Evolutionary conservation across 1,284 basidiomycete genomes (phyloP), one percentile per base, ranked within the genome.

Genomic region (Ceratobasidium sp.): DNA sequence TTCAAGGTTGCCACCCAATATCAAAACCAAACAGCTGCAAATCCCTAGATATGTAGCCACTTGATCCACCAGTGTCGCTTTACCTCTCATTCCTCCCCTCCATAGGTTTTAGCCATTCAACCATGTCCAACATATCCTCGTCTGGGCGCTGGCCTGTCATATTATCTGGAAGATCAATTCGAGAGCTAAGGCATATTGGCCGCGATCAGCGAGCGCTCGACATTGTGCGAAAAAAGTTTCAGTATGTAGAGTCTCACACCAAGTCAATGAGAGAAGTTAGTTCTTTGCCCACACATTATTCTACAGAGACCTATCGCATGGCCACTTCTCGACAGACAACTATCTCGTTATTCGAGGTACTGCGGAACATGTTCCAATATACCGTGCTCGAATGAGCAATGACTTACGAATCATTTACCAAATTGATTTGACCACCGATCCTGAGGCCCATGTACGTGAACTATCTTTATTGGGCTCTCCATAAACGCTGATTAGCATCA

Each of bases 321-420:
- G 62, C 10, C 62, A 66, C 15, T 75, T 75, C 38, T 56, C 73
- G 2, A 44, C 61, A 5, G 73, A 75, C 26, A 75, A 75, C 38
- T 42, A 66, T 50, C 38, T 65, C 6, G 42, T 33, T 23, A 50
- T 75, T 6, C 46, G 38, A 10, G 62, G 73, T 13, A 66, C 61
- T 28, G 42, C 33, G 2, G 59, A 75, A 65, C 12, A 66, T 26
- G 46, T 75, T 23, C 73, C 73, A 13, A 57, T 75, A 23, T 75
- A 66, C 48, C 46, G 73, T 13, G 73, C 62, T 4, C 62, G 73
- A 15, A 9, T 65, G 17, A 66, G 73, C 62, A 56, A 56, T 40
- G 73, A 75, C 38, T 44, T 75, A 10, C 38, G 73, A 66, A 75
- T 75, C n/a, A 75, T 75, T 9, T 75, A 75, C 38, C 48, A 44